These are phyloP conservation scores for Salix brachista DNA, from an alignment of 345 rosid species.

Conservation along the genomic window DNA sequence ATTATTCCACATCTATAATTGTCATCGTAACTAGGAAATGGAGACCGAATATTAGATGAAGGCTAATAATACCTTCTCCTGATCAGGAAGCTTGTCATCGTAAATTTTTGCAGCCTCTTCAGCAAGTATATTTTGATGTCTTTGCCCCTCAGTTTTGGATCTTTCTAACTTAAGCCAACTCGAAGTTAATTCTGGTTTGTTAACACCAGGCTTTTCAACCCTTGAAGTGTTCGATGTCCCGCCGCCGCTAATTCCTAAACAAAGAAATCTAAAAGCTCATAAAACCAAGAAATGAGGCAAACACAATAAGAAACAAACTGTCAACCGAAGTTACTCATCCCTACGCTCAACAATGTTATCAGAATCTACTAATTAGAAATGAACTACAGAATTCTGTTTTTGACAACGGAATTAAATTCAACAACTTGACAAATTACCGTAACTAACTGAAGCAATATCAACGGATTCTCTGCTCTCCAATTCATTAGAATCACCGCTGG, in stretches of 20 bases:
- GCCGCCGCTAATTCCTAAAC: constrained; percentile 37
- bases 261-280: constrained; percentile 10
- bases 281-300: background rate
- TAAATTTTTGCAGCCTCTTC: constrained; percentile 79
- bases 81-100: constrained; percentile 61
- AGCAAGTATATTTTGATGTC: constrained; percentile 52
- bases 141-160: constrained; percentile 71
- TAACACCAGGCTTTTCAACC: constrained; percentile 27
- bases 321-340: background rate
- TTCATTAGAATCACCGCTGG: constrained; percentile 29
- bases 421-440: constrained; percentile 34
- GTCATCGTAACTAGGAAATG: background rate
- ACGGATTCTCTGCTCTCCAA: constrained; percentile 26
- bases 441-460: constrained; percentile 27
- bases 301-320: background rate
- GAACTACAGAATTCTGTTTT: background rate
- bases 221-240: constrained; percentile 32
- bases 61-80: constrained; percentile 55
- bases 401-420: constrained; percentile 26
- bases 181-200: constrained; percentile 38
- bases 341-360: background rate
- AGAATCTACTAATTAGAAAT: background rate
- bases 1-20: background rate
- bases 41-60: background rate
- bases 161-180: constrained; percentile 52